Evolutionary conservation across 2,329 filamentous ascomycete genomes (phyloP), one percentile per base, ranked within the genome.

Genomic region (Pseudogymnoascus destructans): DNA sequence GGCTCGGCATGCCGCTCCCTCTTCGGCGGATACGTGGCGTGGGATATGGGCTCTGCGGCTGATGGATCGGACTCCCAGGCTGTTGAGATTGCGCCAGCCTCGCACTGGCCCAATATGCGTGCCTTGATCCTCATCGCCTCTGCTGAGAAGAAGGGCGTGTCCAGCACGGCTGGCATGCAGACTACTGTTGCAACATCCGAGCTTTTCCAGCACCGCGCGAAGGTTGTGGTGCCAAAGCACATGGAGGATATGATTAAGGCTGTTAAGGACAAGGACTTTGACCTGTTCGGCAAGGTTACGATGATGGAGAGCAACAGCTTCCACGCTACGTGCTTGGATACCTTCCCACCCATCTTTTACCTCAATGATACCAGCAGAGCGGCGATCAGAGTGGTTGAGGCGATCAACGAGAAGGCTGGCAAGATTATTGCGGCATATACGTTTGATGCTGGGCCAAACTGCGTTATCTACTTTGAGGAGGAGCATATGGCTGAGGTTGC

Each of bases 241-340:
- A 96, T 97, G 91, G 73, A 75, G 49, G 76, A 81, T 63, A 96
- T 97, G 85, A 87, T 93, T 73, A 79, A 84, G 61, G 90, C 92
- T 3, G 85, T 97, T 61, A 73, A 77, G 64, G 78, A 80, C 62
- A 81, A 81, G 66, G 87, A 98, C 73, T 98, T 98, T 73, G 81
- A 84, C 66, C 76, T 79, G 17, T 98, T 98, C 69, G 93, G 86
- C 21, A 84, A 88, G 70, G 80, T 96, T 62, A 95, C 93, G 13
- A 98, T 96, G 91, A 86, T 85, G 71, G 93, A 98, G 71, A 95
- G 87, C 69, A 98, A 98, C 75, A 89, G 84, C 60, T 98, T 98
- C 82, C 93, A 98, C 72, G 89, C 93, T 35, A 89, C 86, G 59
- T 97, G 93, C 71, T 77, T 95, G 66, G 93, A 98, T 71, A 97